Evolutionary conservation across 2,329 filamentous ascomycete genomes (phyloP).

Genomic region (Beauveria caledonica): DNA sequence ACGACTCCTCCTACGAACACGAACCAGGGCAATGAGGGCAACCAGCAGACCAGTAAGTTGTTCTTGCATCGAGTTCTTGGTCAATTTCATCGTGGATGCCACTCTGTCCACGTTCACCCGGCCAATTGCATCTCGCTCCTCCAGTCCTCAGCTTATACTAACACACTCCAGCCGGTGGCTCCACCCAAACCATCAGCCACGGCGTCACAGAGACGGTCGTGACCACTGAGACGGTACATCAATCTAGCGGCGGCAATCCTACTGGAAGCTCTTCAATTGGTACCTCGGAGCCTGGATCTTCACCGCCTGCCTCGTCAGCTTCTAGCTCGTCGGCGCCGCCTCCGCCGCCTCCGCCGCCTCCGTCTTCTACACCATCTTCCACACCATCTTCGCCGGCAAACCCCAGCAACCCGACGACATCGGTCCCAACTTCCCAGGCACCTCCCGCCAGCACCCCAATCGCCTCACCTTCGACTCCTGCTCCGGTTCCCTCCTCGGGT

Average conservation of each 20-base stretch:
- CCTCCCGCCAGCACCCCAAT: constrained; percentile 9
- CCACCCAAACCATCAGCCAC: neutral
- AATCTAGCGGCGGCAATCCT: neutral
- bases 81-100: neutral
- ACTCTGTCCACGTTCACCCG: neutral
- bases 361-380: neutral
- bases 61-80: neutral
- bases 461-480: constrained; percentile 10
- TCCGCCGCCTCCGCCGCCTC: neutral
- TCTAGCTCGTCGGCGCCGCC: neutral
- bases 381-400: neutral
- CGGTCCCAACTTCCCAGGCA: neutral
- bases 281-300: neutral
- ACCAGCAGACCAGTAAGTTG: neutral
- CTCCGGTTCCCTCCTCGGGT: constrained; percentile 17
- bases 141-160: neutral
- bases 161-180: neutral
- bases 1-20: neutral
- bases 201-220: neutral
- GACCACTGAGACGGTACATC: constrained; percentile 6
- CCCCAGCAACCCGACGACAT: neutral
- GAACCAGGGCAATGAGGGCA: neutral
- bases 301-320: neutral
- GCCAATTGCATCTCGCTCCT: neutral
- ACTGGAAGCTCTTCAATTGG: neutral